Base-by-base conservation (phyloP, 1,139 yeast species). In the Yamadazyma spencermartinsiae region DNA sequence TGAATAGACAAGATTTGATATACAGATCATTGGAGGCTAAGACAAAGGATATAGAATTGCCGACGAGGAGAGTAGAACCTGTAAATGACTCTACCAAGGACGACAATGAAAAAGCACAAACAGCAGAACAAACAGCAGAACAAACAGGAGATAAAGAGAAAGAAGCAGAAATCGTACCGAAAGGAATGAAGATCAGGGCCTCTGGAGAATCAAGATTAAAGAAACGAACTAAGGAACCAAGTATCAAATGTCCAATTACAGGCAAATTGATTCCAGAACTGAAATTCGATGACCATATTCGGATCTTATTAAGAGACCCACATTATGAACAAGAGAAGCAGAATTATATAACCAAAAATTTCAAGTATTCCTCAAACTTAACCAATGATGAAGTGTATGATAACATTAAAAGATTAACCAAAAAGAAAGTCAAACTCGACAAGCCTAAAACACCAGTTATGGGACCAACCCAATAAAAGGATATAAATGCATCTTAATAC, bases 281-380 rank as follows among this genome's bases (percentile, higher is more conserved):
- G 38, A 68, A 82, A 46, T 87, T 86, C 55, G 88, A 84, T 47
- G 76, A 73, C 46, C 97, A 90, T 58, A 68, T 89, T 47, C 76
- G 79, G 41, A 75, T 80, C n/a, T 65, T 86, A 40, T 66, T 87
- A 34, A 65, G 92, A 37, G 96, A 90, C 59, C 96, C 96, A 2
- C 70, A 78, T 46, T 87, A 86, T 64, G 74, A 80, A 48, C 79
- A 79, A 45, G 90, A 87, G 56, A 82, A 80, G 52, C 79, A 76
- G 21, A 74, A 76, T 42, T 82, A 76, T 55, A 80, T 84, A 46
- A 68, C 74, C 23, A 86, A 88, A 51, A 77, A 80, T 45, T 74
- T 75, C 51, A 65, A 76, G 17, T 65, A 67, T 28, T 67, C 78
- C 21, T 72, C 88, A 4, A 86, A 86, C 51, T 61, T 88, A 41